Percentiles rank a stretch among this genome's conserved stretches.
These are phyloP conservation scores for Ascochyta clinopodiicola DNA, from an alignment of 2,329 filamentous ascomycete species.

Conservation along the genomic window DNA sequence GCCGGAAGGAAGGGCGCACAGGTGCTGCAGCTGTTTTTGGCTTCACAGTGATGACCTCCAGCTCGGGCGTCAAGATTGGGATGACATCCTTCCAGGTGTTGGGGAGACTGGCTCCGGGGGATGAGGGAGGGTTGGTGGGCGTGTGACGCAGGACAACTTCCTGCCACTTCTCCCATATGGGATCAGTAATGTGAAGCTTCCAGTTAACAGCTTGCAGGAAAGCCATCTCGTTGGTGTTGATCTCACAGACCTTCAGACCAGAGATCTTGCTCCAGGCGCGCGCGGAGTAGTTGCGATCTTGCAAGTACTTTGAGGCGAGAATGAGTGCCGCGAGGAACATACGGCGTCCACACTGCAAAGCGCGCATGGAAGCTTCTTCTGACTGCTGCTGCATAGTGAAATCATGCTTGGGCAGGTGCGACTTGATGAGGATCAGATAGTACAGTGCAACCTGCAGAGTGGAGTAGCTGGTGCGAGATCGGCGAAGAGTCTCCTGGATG, in stretches of 20 bases:
- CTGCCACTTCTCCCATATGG: conserved; percentile 90
- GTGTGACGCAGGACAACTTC: conserved; percentile 88
- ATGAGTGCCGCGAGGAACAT: conserved; percentile 98
- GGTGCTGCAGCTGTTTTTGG: conserved; percentile 42
- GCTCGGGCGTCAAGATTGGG: conserved; percentile 62
- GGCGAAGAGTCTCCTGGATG: conserved; percentile 94
- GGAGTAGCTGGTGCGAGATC: conserved; percentile 96
- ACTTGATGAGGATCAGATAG: conserved; percentile 92
- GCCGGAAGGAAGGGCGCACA: conserved; percentile 32
- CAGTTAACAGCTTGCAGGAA: conserved; percentile 91
- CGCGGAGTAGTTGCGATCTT: conserved; percentile 97
- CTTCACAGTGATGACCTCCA: conserved; percentile 56
- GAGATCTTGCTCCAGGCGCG: conserved; percentile 99
- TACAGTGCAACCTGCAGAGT: conserved; percentile 96
- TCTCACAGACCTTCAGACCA: conserved; percentile 88
- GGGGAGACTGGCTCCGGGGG: conserved; percentile 45
- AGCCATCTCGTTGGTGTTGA: conserved; percentile 94
- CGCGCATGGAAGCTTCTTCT: conserved; percentile 74
- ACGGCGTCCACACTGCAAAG: conserved; percentile 91
- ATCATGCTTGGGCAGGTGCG: conserved; percentile 81
- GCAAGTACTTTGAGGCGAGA: conserved; percentile 94
- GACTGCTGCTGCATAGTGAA: conserved; percentile 82
- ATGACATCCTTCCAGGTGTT: conserved; percentile 59
- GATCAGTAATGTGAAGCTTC: conserved; percentile 91
- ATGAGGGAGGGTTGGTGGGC: conserved; percentile 59